A percentile compares a stretch with the other conserved stretches of the same genome.
Conservation (phyloP, 1,139 yeast genomes). For the Debaryomyces udenii region DNA sequence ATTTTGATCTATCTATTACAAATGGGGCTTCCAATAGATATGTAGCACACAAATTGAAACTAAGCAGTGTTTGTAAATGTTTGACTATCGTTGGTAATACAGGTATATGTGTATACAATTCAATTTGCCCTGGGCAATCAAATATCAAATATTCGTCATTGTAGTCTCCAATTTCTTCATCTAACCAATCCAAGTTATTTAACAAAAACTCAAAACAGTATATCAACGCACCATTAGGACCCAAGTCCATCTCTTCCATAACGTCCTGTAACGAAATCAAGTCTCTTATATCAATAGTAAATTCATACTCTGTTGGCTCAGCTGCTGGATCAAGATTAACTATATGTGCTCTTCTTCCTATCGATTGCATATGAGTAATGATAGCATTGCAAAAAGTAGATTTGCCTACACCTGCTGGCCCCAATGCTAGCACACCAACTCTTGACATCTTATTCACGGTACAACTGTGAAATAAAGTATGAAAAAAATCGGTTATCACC, state of each 20-base stretch:
- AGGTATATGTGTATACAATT: slow-evolving; percentile 91
- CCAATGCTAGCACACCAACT: slow-evolving; percentile 92
- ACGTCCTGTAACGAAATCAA: slow-evolving; percentile 90
- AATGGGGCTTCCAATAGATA: slow-evolving; percentile 93
- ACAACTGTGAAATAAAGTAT: not conserved
- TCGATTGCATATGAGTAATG: slow-evolving; percentile 83
- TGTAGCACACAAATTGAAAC: slow-evolving; percentile 88
- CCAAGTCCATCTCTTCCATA: slow-evolving; percentile 93
- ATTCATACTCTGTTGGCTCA: slow-evolving; percentile 87
- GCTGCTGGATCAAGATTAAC: slow-evolving; percentile 98
- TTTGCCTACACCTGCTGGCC: slow-evolving; percentile 98
- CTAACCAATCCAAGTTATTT: slow-evolving; percentile 93
- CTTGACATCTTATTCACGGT: slow-evolving; percentile 64
- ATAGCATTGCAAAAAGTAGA: slow-evolving; percentile 89
- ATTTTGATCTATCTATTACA: slow-evolving; percentile 85
- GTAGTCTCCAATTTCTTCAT: slow-evolving; percentile 90
- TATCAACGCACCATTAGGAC: slow-evolving; percentile 93
- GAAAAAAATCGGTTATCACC: slow-evolving; percentile 3
- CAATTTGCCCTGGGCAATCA: slow-evolving; percentile 99
- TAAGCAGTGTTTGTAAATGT: slow-evolving; percentile 76
- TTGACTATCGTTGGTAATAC: slow-evolving; percentile 85
- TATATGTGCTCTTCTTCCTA: slow-evolving; percentile 91
- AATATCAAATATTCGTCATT: slow-evolving; percentile 92
- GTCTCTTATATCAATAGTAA: slow-evolving; percentile 90
- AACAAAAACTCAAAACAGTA: slow-evolving; percentile 91